Percentiles rank a stretch among this genome's conserved stretches.
Evolutionary conservation across 805 yeast species (phyloP).

Genomic region (Tetrapisispora iriomotensis): DNA sequence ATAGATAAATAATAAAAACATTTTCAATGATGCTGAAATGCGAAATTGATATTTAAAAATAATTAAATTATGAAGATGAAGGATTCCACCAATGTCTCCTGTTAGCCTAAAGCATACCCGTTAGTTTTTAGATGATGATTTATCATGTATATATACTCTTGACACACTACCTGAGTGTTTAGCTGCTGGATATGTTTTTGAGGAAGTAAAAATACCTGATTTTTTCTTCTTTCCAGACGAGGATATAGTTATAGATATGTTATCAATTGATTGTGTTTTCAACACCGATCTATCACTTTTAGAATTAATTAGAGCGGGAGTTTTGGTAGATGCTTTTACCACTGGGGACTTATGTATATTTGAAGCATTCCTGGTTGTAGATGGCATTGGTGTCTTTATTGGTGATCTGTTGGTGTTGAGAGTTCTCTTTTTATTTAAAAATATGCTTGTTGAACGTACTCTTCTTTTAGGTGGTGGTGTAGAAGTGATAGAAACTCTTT

Average conservation of each 20-base stretch:
- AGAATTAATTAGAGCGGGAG: too few relatives aligned
- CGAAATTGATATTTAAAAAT: too few relatives aligned
- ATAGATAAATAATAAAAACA: too few relatives aligned
- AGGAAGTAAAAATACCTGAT: slow-evolving; percentile 14
- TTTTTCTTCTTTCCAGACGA: slow-evolving; percentile 9
- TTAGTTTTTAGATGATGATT: background rate
- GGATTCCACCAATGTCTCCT: background rate
- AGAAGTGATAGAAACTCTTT: background rate
- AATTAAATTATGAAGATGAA: background rate
- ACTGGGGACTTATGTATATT: too few relatives aligned
- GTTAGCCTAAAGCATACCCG: background rate
- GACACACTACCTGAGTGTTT: background rate
- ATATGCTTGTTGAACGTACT: slow-evolving; percentile 1
- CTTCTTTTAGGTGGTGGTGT: slow-evolving; percentile 1
- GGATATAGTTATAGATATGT: too few relatives aligned
- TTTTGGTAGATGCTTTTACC: too few relatives aligned
- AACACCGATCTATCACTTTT: too few relatives aligned
- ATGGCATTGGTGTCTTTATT: background rate
- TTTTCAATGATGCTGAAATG: too few relatives aligned
- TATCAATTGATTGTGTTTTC: too few relatives aligned
- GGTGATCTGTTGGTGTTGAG: background rate
- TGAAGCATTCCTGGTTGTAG: too few relatives aligned
- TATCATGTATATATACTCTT: slow-evolving; percentile 1
- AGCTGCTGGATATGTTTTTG: background rate
- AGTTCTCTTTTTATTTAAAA: background rate